Evolutionary conservation across 805 yeast genomes (phyloP).

Genomic region (Candida multigemmis): DNA sequence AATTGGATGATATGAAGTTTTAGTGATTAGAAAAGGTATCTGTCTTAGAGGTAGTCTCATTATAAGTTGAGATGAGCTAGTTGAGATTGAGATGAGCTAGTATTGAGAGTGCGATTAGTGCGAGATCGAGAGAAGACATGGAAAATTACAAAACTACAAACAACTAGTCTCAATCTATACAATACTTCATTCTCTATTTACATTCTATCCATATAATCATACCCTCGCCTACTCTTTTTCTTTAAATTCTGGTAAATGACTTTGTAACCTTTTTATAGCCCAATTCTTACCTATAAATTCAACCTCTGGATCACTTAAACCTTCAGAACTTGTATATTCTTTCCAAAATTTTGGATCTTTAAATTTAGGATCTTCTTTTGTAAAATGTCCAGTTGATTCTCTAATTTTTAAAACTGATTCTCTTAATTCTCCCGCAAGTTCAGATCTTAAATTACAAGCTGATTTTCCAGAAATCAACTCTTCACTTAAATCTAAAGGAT

Average conservation of each 20-base stretch:
- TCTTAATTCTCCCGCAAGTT: slow-evolving; percentile 62
- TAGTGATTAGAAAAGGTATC: too few relatives aligned
- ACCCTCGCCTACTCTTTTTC: slow-evolving; percentile 5
- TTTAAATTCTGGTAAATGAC: slow-evolving; percentile 26
- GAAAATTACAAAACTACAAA: neutral
- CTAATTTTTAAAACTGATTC: slow-evolving; percentile 45
- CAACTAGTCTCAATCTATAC: neutral
- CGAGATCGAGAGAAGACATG: too few relatives aligned
- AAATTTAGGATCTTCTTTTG: slow-evolving; percentile 62
- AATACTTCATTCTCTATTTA: neutral
- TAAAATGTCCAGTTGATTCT: slow-evolving; percentile 31
- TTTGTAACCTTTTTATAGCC: slow-evolving; percentile 70
- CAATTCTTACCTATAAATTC: slow-evolving; percentile 72
- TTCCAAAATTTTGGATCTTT: slow-evolving; percentile 70
- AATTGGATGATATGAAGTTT: too few relatives aligned
- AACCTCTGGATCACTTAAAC: slow-evolving; percentile 58
- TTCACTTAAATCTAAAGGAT: slow-evolving; percentile 51
- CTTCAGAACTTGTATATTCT: slow-evolving; percentile 53
- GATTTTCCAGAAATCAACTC: slow-evolving; percentile 55
- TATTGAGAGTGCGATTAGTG: too few relatives aligned
- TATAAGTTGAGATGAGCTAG: too few relatives aligned
- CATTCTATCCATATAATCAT: neutral
- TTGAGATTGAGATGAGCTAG: too few relatives aligned
- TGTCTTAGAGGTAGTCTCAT: too few relatives aligned
- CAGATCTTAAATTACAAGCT: slow-evolving; percentile 59